Percentiles rank a stretch among this genome's conserved stretches.
These are phyloP conservation scores for Oxyria digyna DNA, from an alignment of 148 eudicot genomes.

Conservation along the genomic window DNA sequence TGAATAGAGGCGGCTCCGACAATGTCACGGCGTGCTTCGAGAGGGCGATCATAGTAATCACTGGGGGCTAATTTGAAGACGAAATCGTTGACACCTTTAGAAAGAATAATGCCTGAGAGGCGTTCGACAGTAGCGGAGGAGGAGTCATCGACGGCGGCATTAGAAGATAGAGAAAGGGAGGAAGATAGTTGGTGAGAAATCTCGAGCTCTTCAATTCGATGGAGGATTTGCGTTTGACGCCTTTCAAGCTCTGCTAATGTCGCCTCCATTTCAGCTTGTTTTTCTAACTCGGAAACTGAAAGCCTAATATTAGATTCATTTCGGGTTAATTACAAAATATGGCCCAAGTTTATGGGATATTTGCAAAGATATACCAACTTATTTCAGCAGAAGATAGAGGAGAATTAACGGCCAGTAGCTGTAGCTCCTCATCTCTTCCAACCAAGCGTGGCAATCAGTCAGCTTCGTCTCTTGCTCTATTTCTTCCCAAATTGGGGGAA, in stretches of 20 bases:
- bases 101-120: conserved; percentile 56
- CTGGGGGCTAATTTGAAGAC: conserved; percentile 53
- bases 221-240: conserved; percentile 45
- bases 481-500: background rate
- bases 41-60: conserved; percentile 68
- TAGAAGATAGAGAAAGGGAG: conserved; percentile 18
- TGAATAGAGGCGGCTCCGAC: conserved; percentile 69
- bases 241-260: conserved; percentile 44
- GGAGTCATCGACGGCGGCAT: conserved; percentile 12
- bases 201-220: conserved; percentile 45
- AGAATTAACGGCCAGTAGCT: background rate
- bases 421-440: background rate
- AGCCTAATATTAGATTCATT: no score
- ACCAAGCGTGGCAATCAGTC: conserved; percentile 4
- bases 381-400: no score
- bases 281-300: no score
- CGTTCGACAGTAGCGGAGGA: conserved; percentile 38
- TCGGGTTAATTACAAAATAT: no score
- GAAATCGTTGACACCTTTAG: conserved; percentile 45
- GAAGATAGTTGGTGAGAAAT: conserved; percentile 22
- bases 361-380: no score
- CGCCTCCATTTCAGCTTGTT: conserved; percentile 10
- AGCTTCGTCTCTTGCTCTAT: background rate
- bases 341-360: no score
- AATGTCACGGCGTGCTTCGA: conserved; percentile 52